phyloP scores from a whole-genome alignment of 352 stramenopile species.

The Globisporangium heterothallicum region DNA sequence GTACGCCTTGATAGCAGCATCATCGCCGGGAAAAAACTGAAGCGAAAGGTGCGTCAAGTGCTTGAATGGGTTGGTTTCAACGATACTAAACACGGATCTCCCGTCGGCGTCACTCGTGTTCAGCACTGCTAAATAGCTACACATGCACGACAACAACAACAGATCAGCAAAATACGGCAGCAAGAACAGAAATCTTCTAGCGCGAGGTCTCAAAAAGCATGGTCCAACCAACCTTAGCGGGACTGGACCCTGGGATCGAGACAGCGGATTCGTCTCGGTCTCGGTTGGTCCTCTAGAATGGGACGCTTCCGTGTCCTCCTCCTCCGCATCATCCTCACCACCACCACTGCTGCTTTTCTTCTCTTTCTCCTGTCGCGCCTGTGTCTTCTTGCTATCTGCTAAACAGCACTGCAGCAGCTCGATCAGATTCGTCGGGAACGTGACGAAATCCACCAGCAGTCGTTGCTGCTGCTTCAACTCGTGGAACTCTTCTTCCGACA shows the following conservation, averaged over 20 bases:
- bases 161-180: neutral
- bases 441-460: slow-evolving; percentile 91
- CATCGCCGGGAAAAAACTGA: slow-evolving; percentile 79
- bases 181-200: too few relatives aligned
- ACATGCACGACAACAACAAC: slow-evolving; percentile 6
- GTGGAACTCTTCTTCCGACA: slow-evolving; percentile 94
- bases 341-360: slow-evolving; percentile 1
- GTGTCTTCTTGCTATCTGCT: slow-evolving; percentile 53
- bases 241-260: slow-evolving; percentile 58
- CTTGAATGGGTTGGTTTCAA: slow-evolving; percentile 95
- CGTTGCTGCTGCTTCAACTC: slow-evolving; percentile 91
- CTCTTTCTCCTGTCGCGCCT: slow-evolving; percentile 9
- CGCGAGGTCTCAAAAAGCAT: neutral
- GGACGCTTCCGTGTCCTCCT: neutral
- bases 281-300: neutral
- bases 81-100: slow-evolving; percentile 87
- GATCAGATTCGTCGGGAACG: slow-evolving; percentile 91
- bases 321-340: slow-evolving; percentile 12
- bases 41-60: slow-evolving; percentile 92
- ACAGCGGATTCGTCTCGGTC: slow-evolving; percentile 18
- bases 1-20: slow-evolving; percentile 89
- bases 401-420: slow-evolving; percentile 88
- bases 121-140: slow-evolving; percentile 76
- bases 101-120: slow-evolving; percentile 60
- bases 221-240: slow-evolving; percentile 47